Evolutionary conservation across 1,139 yeast genomes (phyloP), one percentile per base, ranked within the genome.

Genomic region (Eremothecium coryli): DNA sequence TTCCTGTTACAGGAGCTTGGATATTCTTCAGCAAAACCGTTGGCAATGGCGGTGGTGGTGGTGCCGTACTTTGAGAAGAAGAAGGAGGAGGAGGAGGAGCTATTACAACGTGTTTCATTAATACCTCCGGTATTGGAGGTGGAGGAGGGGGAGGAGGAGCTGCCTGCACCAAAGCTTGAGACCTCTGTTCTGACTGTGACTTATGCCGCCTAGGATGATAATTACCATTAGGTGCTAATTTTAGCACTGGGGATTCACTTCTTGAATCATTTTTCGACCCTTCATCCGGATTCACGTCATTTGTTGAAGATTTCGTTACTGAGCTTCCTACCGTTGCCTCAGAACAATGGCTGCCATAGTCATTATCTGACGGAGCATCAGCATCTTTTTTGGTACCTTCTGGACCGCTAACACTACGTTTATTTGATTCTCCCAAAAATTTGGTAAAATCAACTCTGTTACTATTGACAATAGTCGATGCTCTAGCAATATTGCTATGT

Each of bases 11-110:
- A n/a, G n/a, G n/a, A n/a, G n/a, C n/a, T n/a, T 15, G 37, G 17
- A 13, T 25, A 16, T 24, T 21, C 15, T 33, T 17, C 7, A 33
- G 27, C 13, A 23, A 23, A 23, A 7, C 8, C 3, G 23, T n/a
- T 5, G 41, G 38, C 17, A 38, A 25, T 8, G 42, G 37, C 11
- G 41, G 42, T 14, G 41, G 41, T 17, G 42, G 38, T 14, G 30
- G 21, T 22, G 36, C 24, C 7, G 7, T 11, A 7, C 8, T 12
- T 9, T 9, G 7, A 9, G 8, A 17, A 15, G 15, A 7, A n/a
- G 20, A 24, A 25, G 12, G n/a, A n/a, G 15, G 34, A 31, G 29
- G 26, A 4, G 10, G 11, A 15, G 14, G 22, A 25, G 29, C 36
- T 26, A 31, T 29, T 3, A 27, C 16, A n/a, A 14, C 18, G 9